A percentile compares a stretch with the other conserved stretches of the same genome.
Evolutionary conservation across 139 green algal genomes (phyloP).

Genomic region (Tetraselmis striata): DNA sequence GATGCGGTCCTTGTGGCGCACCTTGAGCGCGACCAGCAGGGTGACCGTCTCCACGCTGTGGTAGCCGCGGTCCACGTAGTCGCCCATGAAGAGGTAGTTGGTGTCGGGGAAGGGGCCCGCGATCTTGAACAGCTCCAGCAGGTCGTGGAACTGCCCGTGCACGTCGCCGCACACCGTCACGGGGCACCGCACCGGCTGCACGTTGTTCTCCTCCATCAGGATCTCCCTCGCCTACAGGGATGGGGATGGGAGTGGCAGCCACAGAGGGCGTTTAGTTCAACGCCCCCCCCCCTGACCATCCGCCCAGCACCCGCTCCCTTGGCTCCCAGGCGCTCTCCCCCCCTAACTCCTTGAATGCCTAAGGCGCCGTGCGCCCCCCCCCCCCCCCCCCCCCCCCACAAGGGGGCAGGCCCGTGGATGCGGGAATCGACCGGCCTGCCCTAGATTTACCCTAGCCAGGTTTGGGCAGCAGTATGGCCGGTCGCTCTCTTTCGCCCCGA

Average conservation of each 20-base stretch:
- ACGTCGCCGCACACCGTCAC: slow-evolving; percentile 98
- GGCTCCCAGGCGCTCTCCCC: too few relatives aligned
- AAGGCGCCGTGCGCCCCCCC: too few relatives aligned
- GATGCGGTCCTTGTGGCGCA: slow-evolving; percentile 89
- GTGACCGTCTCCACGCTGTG: slow-evolving; percentile 94
- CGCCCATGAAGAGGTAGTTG: slow-evolving; percentile 99
- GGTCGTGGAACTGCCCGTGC: slow-evolving; percentile 96
- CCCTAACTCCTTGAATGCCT: too few relatives aligned
- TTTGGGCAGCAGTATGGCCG: too few relatives aligned
- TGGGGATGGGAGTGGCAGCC: neutral
- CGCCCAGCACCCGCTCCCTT: neutral
- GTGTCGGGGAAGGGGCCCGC: slow-evolving; percentile 91
- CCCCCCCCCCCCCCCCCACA: too few relatives aligned
- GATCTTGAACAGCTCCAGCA: slow-evolving; percentile 94
- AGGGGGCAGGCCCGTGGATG: too few relatives aligned
- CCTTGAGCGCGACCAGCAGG: slow-evolving; percentile 86
- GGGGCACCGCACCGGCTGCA: slow-evolving; percentile 87
- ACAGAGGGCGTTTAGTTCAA: too few relatives aligned
- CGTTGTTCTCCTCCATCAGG: slow-evolving; percentile 82
- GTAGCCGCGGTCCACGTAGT: slow-evolving; percentile 98
- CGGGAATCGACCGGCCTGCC: too few relatives aligned
- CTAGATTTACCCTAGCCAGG: too few relatives aligned
- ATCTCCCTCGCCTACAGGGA: slow-evolving; percentile 38
- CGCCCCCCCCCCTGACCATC: too few relatives aligned
- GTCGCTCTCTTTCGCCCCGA: too few relatives aligned